These are phyloP conservation scores for Endogone sp. DNA, from an alignment of 192 early-diverging fungal species.

Conservation along the genomic window DNA sequence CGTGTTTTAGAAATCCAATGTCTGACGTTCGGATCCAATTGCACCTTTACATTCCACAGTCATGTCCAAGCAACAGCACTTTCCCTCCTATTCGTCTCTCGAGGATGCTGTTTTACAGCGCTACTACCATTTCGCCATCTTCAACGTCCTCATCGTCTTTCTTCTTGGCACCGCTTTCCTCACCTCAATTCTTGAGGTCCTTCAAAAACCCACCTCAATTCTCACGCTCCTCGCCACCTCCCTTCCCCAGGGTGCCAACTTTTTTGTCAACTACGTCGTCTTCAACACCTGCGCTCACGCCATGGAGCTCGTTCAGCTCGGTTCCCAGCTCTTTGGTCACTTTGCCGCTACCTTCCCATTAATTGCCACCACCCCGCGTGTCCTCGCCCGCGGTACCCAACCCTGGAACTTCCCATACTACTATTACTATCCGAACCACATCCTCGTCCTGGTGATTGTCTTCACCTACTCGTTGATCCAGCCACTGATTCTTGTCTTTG, in stretches of 20 bases:
- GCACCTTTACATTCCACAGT: slow-evolving; percentile 18
- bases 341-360: slow-evolving; percentile 38
- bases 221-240: slow-evolving; percentile 42
- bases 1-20: too few species aligned
- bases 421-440: slow-evolving; percentile 59
- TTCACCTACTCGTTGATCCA: slow-evolving; percentile 55
- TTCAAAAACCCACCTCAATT: slow-evolving; percentile 47
- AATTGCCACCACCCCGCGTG: slow-evolving; percentile 49
- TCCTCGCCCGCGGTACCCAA: slow-evolving; percentile 33
- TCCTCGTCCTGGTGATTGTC: slow-evolving; percentile 57
- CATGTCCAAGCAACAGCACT: slow-evolving; percentile 54
- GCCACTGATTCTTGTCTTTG: slow-evolving; percentile 54
- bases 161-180: slow-evolving; percentile 52
- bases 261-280: slow-evolving; percentile 58
- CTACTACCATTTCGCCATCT: slow-evolving; percentile 58
- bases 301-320: slow-evolving; percentile 55
- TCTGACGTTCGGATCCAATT: neutral
- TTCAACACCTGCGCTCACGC: slow-evolving; percentile 56
- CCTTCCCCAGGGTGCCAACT: slow-evolving; percentile 53
- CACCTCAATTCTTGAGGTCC: slow-evolving; percentile 38
- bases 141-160: slow-evolving; percentile 62
- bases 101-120: slow-evolving; percentile 50
- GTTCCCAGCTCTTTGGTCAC: slow-evolving; percentile 50
- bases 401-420: slow-evolving; percentile 60
- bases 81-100: slow-evolving; percentile 51